Base-by-base conservation (phyloP, 1,139 yeast species). In the Candida glucosophila region DNA sequence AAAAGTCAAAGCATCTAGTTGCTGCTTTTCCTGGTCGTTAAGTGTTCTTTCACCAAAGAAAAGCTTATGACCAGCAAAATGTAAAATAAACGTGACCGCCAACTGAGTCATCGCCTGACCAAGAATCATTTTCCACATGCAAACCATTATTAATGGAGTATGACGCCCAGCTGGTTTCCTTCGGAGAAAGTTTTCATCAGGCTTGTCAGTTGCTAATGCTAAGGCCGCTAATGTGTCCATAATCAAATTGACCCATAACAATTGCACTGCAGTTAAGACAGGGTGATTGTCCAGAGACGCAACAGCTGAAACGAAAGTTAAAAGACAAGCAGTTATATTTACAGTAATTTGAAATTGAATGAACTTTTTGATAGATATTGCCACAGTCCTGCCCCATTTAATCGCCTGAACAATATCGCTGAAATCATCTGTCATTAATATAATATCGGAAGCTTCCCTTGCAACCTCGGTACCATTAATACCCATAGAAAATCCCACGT, bases 211-310 rank as follows among this genome's bases (percentile, higher is more conserved):
- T 4, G 99, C 99, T 39, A 90, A 67, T 0, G 98, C 99, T 43
- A 90, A 66, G 3, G 99, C 98, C 4, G 98, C 99, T 37, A 90
- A 69, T 0, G 98, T 90, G 52, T 90, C 99, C 99, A 90, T 90
- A 44, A 90, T 90, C 52, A 90, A 66, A 53, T 90, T 90, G 26
- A 90, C 96, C 99, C 99, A 90, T 38, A 90, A 66, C 43, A 90
- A 71, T 56, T 90, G 98, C 23, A 90, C 98, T 0, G 99, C 98
- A 19, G 97, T 88, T 47, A 90, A 66, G 5, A 90, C 98, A 5
- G 96, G 82, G 26, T 69, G 58, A 41, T 86, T 88, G 26, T 76
- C 77, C 17, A 73, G 54, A 4, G 88, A 75, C 2, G 90, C 85
- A 28, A 90, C 92, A 5, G 98, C 93, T 19, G 96, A 81, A 15